phyloP scores from a whole-genome alignment of 257 asterid species.

The Nicotiana knightiana region DNA sequence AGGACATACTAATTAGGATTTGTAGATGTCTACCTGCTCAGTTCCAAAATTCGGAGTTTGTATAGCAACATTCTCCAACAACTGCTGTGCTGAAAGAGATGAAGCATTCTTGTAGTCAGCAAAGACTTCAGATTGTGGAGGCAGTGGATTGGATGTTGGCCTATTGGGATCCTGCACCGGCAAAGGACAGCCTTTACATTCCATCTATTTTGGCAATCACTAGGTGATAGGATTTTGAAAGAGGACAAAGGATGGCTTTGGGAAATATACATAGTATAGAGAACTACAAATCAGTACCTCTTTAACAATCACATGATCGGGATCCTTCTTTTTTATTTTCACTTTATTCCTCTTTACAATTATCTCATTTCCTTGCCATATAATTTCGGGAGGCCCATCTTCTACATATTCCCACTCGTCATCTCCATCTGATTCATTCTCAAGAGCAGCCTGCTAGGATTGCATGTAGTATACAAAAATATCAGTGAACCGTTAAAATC shows the following conservation, averaged over 20 bases:
- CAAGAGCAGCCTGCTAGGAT: conserved; percentile 39
- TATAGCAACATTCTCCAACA: conserved; percentile 75
- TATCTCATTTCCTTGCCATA: conserved; percentile 96
- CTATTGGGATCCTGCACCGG: conserved; percentile 63
- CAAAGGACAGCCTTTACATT: conserved; percentile 3
- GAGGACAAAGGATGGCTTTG: background rate
- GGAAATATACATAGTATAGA: background rate
- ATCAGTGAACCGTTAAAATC: background rate
- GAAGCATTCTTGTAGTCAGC: conserved; percentile 49
- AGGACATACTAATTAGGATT: conserved; percentile 1
- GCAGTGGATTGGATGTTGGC: conserved; percentile 96
- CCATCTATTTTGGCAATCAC: background rate
- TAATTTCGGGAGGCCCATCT: conserved; percentile 95
- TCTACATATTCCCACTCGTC: conserved; percentile 87
- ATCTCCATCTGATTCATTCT: conserved; percentile 43
- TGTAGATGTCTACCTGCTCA: conserved; percentile 56
- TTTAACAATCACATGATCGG: conserved; percentile 20
- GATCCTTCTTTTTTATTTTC: conserved; percentile 63
- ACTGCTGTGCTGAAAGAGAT: conserved; percentile 70
- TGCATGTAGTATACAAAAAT: background rate
- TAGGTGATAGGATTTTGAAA: background rate
- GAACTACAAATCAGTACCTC: conserved; percentile 44
- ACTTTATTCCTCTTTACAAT: conserved; percentile 85
- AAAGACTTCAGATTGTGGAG: conserved; percentile 79
- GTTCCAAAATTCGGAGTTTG: conserved; percentile 98